Evolutionary conservation across 129 eudicot genomes (phyloP).

Genomic region (Apium graveolens): DNA sequence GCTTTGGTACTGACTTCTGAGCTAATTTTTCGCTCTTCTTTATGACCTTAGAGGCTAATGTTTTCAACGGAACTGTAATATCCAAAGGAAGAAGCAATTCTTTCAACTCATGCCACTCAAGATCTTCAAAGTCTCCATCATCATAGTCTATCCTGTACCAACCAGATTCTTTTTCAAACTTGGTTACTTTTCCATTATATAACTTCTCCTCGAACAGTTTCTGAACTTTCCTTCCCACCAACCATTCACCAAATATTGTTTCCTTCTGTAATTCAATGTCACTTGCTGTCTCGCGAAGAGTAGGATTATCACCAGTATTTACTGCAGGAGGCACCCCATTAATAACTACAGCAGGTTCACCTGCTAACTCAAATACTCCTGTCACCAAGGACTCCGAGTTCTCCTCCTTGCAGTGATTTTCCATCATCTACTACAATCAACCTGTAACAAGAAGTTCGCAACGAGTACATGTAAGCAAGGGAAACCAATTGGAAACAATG

Average conservation of each 20-base stretch:
- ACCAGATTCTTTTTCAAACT: slow-evolving; percentile 58
- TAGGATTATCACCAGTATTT: slow-evolving; percentile 16
- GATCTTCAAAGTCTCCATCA: slow-evolving; percentile 89
- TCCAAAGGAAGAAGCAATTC: slow-evolving; percentile 60
- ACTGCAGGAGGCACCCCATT: slow-evolving; percentile 58
- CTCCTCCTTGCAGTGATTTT: slow-evolving; percentile 25
- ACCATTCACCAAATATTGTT: slow-evolving; percentile 54
- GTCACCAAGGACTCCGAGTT: slow-evolving; percentile 25
- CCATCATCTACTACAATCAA: slow-evolving; percentile 18
- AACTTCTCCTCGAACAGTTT: slow-evolving; percentile 40
- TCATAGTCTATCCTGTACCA: slow-evolving; percentile 79
- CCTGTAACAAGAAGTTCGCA: background rate
- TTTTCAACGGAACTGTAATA: slow-evolving; percentile 55
- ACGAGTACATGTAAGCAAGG: background rate
- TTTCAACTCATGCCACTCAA: slow-evolving; percentile 73
- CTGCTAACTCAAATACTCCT: slow-evolving; percentile 52
- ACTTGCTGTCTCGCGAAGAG: slow-evolving; percentile 13
- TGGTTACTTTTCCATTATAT: slow-evolving; percentile 45
- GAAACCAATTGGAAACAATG: background rate
- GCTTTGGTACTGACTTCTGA: slow-evolving; percentile 21
- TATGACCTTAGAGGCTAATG: slow-evolving; percentile 51
- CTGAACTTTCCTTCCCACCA: slow-evolving; percentile 64
- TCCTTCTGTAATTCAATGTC: slow-evolving; percentile 20
- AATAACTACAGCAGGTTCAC: slow-evolving; percentile 59
- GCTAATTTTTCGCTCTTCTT: slow-evolving; percentile 43